Evolutionary conservation across 75 land plant species (phyloP), one percentile per base, ranked within the genome.

Genomic region (Adiantum capillusveneris): DNA sequence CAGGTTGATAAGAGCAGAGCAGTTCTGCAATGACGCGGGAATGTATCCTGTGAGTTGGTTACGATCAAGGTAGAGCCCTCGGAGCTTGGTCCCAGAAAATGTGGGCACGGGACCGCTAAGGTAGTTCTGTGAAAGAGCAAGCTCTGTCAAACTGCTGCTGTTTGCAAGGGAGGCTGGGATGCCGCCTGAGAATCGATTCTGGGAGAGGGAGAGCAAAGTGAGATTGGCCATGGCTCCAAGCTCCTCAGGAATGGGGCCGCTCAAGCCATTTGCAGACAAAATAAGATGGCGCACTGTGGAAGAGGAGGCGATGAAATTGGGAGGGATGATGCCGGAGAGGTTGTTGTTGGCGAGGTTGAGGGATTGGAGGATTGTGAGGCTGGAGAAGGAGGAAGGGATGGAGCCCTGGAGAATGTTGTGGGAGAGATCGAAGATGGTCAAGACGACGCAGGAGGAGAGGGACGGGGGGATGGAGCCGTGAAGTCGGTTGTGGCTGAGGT

Each of bases 301-400:
- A 14, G 82, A 48, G 11, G 26, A 71, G 24, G 72, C 66, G 19
- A 89, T 51, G 28, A 80, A 71, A 5, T 3, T 9, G 30, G 68
- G 20, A 0, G 92, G 85, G 39, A 91, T 69, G 7, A 57, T 29
- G 26, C 84, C 79, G 0, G 31, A 56, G 36, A 84, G 56, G 56
- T 88, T 82, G 0, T 75, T 77, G 6, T 75, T 71, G 19, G 86
- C 46, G 6, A 92, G 82, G n/a, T 75, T 65, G 1, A 92, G 55
- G 58, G 58, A 68, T 3, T 60, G 68, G 31, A 92, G 63, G 29
- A 71, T 42, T 1, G 22, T 27, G 48, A 79, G 60, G 0, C 44
- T 43, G 55, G 51, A 58, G 56, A 85, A 60, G 56, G 73, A 65
- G 6, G 76, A 55, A 5, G 89, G 89, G 21, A 84, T 46, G 0